These are phyloP conservation scores for Rhizopus sp. DNA, from an alignment of 371 early-diverging fungal species.

Conservation along the genomic window DNA sequence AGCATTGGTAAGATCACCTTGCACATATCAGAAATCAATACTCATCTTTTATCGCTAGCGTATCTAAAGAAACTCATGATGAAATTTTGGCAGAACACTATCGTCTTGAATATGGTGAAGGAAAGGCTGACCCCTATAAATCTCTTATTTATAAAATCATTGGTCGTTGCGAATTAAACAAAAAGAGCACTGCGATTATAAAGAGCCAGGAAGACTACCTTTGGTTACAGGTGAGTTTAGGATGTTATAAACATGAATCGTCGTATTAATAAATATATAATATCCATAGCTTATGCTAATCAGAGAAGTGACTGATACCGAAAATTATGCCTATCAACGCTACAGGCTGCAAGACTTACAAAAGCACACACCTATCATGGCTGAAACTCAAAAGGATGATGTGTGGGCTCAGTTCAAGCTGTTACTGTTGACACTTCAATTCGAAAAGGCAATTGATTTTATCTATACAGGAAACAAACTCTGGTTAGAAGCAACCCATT, in stretches of 20 bases:
- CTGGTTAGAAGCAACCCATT: constrained; percentile 83
- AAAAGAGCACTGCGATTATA: constrained; percentile 61
- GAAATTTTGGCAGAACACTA: constrained; percentile 25
- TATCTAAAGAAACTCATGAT: constrained; percentile 17
- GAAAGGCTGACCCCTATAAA: constrained; percentile 78
- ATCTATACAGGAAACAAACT: constrained; percentile 56
- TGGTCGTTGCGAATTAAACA: constrained; percentile 79
- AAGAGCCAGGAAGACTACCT: constrained; percentile 79
- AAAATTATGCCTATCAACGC: constrained; percentile 49
- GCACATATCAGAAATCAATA: neutral
- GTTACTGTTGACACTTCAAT: constrained; percentile 79
- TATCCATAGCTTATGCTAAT: constrained; percentile 59
- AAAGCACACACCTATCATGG: constrained; percentile 58
- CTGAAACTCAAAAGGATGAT: constrained; percentile 53
- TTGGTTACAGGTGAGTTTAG: constrained; percentile 61
- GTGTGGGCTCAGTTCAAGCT: constrained; percentile 79
- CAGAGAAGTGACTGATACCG: constrained; percentile 56
- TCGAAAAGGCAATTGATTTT: constrained; percentile 78
- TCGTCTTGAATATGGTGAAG: constrained; percentile 41
- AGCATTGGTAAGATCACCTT: constrained; percentile 22
- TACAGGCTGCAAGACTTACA: constrained; percentile 76
- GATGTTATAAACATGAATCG: neutral
- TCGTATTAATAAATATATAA: neutral
- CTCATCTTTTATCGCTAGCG: constrained; percentile 3
- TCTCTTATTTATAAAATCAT: constrained; percentile 80